These are phyloP conservation scores for Hyaloscypha hepaticicola DNA, from an alignment of 495 filamentous ascomycete genomes.

Conservation along the genomic window DNA sequence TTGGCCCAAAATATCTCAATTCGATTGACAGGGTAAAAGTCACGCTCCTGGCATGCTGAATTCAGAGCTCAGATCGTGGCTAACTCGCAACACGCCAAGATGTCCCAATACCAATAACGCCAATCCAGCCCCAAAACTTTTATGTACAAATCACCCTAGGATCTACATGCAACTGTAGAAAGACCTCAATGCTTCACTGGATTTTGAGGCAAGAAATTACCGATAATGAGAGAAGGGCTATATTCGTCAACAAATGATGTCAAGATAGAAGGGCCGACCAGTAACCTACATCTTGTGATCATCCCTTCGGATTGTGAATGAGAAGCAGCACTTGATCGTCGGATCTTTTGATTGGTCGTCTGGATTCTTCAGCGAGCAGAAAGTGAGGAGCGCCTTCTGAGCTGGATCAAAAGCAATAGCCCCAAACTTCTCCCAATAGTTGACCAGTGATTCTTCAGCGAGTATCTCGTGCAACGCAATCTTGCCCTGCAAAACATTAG, in stretches of 20 bases:
- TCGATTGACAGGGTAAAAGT: background rate
- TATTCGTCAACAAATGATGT: conserved; percentile 14
- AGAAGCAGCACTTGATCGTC: conserved; percentile 91
- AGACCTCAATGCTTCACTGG: conserved; percentile 29
- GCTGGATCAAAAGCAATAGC: conserved; percentile 95
- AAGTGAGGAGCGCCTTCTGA: conserved; percentile 97
- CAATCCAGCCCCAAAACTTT: background rate
- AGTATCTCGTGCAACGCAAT: conserved; percentile 95
- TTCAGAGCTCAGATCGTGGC: background rate
- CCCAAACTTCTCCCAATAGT: conserved; percentile 99
- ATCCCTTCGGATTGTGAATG: conserved; percentile 92
- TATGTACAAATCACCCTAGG: conserved; percentile 8
- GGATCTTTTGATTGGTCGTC: conserved; percentile 67
- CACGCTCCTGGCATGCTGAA: background rate
- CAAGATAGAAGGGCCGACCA: background rate
- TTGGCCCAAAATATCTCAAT: background rate
- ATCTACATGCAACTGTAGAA: conserved; percentile 16
- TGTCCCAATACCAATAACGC: background rate
- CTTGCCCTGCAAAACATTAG: conserved; percentile 66
- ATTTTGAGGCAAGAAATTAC: conserved; percentile 85
- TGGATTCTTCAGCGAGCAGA: conserved; percentile 87
- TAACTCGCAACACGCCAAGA: background rate
- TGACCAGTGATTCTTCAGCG: conserved; percentile 87
- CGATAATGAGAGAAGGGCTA: conserved; percentile 91
- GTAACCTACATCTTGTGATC: conserved; percentile 89